These are phyloP conservation scores for Aspergillus piperis DNA, from an alignment of 2,329 filamentous ascomycete species.

Conservation along the genomic window DNA sequence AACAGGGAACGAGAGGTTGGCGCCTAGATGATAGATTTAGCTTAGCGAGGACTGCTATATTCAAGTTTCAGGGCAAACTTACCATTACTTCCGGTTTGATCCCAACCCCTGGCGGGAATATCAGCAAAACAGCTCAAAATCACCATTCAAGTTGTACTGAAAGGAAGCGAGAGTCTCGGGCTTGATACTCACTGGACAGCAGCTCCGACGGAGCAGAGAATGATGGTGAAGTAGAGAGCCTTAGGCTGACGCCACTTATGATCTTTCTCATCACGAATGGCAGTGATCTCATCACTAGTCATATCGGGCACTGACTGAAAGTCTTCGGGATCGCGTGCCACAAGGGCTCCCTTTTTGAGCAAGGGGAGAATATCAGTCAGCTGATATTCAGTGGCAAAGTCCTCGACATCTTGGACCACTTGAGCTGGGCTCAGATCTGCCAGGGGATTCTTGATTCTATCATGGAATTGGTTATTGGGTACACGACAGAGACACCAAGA, in stretches of 20 bases:
- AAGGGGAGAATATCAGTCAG: slow-evolving; percentile 45
- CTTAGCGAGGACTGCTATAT: not conserved
- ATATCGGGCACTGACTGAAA: slow-evolving; percentile 49
- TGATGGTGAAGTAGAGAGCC: slow-evolving; percentile 53
- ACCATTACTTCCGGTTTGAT: slow-evolving; percentile 38
- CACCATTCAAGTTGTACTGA: not conserved
- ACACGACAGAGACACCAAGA: not conserved
- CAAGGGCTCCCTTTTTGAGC: slow-evolving; percentile 51
- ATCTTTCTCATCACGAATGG: slow-evolving; percentile 48
- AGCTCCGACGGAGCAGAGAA: slow-evolving; percentile 55
- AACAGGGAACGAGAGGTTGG: slow-evolving; percentile 54
- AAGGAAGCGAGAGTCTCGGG: not conserved
- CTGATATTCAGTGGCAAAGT: slow-evolving; percentile 45
- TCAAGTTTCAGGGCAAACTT: not conserved
- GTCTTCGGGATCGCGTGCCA: slow-evolving; percentile 51
- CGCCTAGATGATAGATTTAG: slow-evolving; percentile 41
- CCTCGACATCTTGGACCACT: slow-evolving; percentile 45
- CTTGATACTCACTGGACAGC: slow-evolving; percentile 49
- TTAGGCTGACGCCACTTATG: slow-evolving; percentile 55
- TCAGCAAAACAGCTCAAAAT: not conserved
- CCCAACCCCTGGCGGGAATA: slow-evolving; percentile 29
- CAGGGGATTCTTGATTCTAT: slow-evolving; percentile 51
- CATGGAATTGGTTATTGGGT: slow-evolving; percentile 2
- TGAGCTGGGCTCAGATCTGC: slow-evolving; percentile 41
- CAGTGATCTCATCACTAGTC: slow-evolving; percentile 43